Conservation (phyloP, 768 basidiomycete genomes). For the Boletus subcaerulescens region DNA sequence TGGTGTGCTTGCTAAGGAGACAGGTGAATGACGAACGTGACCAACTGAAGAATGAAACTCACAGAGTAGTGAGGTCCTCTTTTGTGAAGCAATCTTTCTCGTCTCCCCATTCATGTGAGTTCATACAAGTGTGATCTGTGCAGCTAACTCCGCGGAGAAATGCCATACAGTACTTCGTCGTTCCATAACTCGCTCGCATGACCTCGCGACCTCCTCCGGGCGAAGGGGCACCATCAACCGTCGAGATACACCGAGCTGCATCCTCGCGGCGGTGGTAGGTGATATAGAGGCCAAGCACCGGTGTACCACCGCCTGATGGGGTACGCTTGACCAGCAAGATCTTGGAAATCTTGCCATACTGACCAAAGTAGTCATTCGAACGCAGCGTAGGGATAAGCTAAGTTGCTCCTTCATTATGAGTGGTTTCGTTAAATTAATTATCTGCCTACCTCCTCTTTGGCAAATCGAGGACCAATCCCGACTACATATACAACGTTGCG, state of each 20-base stretch:
- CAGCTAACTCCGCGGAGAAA: constrained; percentile 86
- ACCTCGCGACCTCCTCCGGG: constrained; percentile 87
- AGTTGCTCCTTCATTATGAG: constrained; percentile 2
- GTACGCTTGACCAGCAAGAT: constrained; percentile 91
- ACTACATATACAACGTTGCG: constrained; percentile 95
- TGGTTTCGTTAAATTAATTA: neutral
- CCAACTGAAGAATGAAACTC: constrained; percentile 28
- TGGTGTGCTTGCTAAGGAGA: constrained; percentile 75
- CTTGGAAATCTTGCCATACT: constrained; percentile 97
- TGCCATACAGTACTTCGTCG: constrained; percentile 96
- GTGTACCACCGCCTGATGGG: constrained; percentile 64
- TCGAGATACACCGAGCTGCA: constrained; percentile 87
- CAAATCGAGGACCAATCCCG: constrained; percentile 89
- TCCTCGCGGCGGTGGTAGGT: constrained; percentile 94
- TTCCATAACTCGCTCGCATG: constrained; percentile 93
- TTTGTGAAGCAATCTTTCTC: constrained; percentile 98
- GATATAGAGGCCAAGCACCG: constrained; percentile 91
- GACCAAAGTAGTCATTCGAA: constrained; percentile 95
- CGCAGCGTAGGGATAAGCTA: constrained; percentile 90
- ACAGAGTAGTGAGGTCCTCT: constrained; percentile 93
- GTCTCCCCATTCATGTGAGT: constrained; percentile 97
- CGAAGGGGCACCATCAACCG: constrained; percentile 88
- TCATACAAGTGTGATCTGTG: constrained; percentile 87
- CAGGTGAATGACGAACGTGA: neutral
- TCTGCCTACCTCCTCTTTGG: constrained; percentile 86